Evolutionary conservation across 495 filamentous ascomycete species (phyloP).

Genomic region (Ramalina peruviana): DNA sequence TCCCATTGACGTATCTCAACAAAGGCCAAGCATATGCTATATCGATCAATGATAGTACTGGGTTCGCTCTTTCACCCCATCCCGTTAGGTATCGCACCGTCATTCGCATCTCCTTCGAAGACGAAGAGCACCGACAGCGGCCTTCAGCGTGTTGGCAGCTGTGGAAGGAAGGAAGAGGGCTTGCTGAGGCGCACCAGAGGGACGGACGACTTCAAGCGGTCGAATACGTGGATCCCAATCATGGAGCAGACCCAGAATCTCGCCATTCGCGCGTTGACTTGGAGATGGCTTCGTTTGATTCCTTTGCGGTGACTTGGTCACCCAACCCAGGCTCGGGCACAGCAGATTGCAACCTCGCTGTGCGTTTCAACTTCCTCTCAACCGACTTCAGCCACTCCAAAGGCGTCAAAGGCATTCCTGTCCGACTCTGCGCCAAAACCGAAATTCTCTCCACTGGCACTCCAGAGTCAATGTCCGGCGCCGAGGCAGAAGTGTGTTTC

Average conservation of each 20-base stretch:
- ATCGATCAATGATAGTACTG: constrained; percentile 55
- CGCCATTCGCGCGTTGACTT: constrained; percentile 56
- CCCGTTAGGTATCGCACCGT: constrained; percentile 63
- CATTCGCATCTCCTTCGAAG: constrained; percentile 86
- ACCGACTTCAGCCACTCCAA: constrained; percentile 98
- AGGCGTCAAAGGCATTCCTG: constrained; percentile 90
- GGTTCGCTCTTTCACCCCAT: constrained; percentile 18
- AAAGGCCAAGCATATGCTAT: constrained; percentile 89
- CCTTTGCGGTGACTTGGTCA: constrained; percentile 82
- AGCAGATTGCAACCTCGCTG: constrained; percentile 65
- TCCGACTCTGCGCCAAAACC: constrained; percentile 84
- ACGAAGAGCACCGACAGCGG: constrained; percentile 72
- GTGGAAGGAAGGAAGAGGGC: constrained; percentile 89
- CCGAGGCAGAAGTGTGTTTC: constrained; percentile 61
- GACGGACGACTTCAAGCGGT: constrained; percentile 82
- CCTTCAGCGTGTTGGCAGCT: constrained; percentile 82
- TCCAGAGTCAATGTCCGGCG: constrained; percentile 24
- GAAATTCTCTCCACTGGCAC: constrained; percentile 36
- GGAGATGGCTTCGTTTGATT: constrained; percentile 75
- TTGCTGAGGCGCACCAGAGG: constrained; percentile 77
- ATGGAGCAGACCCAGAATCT: constrained; percentile 55
- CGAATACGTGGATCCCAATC: constrained; percentile 73
- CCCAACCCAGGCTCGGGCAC: constrained; percentile 41
- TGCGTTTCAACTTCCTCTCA: constrained; percentile 95
- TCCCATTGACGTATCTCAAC: constrained; percentile 91